Evolutionary conservation across 192 early-diverging fungal species (phyloP).

Genomic region (Coemansia sp.): DNA sequence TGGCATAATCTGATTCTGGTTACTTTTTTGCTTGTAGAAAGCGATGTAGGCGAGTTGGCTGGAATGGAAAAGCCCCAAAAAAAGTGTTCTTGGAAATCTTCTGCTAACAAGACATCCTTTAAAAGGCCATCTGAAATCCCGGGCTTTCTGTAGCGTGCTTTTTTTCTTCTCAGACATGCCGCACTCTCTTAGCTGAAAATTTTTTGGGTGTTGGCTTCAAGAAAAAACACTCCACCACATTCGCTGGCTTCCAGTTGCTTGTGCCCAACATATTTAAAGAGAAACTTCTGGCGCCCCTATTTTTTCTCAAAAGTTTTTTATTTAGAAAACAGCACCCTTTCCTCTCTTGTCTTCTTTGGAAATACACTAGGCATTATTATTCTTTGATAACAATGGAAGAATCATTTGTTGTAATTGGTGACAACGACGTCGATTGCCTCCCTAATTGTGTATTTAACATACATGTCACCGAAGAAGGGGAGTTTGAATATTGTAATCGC

Average conservation of each 20-base stretch:
- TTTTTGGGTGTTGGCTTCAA: no score
- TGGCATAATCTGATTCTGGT: neutral
- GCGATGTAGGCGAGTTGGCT: no score
- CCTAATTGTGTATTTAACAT: neutral
- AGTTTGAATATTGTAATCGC: neutral
- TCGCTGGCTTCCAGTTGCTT: no score
- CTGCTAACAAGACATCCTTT: neutral
- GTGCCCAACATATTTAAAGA: no score
- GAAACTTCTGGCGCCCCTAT: no score
- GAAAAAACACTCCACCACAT: no score
- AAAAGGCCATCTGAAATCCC: neutral
- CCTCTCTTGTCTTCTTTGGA: neutral
- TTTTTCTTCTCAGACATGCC: neutral
- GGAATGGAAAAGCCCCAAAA: no score
- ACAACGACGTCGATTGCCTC: no score
- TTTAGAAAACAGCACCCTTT: neutral
- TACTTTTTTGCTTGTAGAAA: neutral
- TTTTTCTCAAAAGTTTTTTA: neutral
- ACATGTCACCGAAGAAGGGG: neutral
- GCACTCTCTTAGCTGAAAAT: no score
- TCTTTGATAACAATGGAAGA: no score
- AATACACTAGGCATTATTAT: neutral
- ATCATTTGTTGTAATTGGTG: no score
- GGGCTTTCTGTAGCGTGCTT: neutral
- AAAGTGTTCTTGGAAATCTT: neutral